Evolutionary conservation across 257 asterid species (phyloP).

Genomic region (Anisodus tanguticus): DNA sequence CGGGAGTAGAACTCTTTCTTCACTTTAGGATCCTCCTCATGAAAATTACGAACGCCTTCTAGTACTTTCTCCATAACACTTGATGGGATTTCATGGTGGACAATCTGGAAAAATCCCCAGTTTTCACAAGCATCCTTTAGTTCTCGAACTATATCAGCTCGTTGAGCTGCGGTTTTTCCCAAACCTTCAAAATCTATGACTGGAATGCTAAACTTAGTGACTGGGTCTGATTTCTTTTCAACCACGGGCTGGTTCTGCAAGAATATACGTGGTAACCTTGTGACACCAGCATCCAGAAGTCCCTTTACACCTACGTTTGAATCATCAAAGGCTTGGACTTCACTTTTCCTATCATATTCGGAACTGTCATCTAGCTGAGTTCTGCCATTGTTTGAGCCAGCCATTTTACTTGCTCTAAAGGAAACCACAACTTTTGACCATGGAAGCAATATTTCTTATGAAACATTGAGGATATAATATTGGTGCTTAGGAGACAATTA

Average conservation of each 20-base stretch:
- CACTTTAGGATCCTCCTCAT: conserved; percentile 40
- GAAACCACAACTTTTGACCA: neutral
- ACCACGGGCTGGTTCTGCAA: neutral
- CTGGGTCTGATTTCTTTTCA: neutral
- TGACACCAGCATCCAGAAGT: conserved; percentile 33
- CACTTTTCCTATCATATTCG: conserved; percentile 25
- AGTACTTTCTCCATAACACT: conserved; percentile 33
- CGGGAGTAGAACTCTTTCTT: conserved; percentile 37
- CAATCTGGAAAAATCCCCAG: conserved; percentile 34
- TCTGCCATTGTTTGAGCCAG: conserved; percentile 11
- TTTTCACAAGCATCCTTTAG: conserved; percentile 28
- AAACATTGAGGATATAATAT: neutral
- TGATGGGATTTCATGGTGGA: conserved; percentile 32
- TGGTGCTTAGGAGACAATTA: neutral
- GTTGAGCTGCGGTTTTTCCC: neutral
- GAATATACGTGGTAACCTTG: conserved; percentile 30
- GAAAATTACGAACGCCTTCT: conserved; percentile 33
- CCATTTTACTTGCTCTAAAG: neutral
- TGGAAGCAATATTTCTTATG: neutral
- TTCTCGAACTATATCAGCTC: conserved; percentile 21
- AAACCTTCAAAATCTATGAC: neutral
- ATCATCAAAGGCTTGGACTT: conserved; percentile 32
- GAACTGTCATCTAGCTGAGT: neutral
- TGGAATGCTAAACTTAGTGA: neutral
- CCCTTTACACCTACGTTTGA: conserved; percentile 36